Percentiles rank a stretch among this genome's conserved stretches.
These are phyloP conservation scores for Moricandia arvensis DNA, from an alignment of 345 rosid genomes.

Conservation along the genomic window DNA sequence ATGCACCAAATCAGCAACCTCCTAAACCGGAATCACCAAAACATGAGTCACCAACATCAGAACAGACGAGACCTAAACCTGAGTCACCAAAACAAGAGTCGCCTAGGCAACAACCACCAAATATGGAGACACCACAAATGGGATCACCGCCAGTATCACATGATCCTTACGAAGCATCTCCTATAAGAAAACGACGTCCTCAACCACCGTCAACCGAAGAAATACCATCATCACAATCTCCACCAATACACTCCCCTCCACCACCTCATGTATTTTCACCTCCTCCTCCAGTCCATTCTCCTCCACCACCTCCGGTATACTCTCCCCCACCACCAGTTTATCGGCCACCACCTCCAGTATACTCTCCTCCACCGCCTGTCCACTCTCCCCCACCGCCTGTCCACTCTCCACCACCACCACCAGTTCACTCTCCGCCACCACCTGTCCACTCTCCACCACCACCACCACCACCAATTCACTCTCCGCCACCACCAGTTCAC, in stretches of 20 bases:
- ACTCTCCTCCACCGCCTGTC: constrained; percentile 21
- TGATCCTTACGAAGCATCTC: constrained; percentile 33
- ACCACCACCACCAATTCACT: constrained; percentile 7
- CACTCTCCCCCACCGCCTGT: constrained; percentile 8
- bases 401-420: constrained; percentile 19
- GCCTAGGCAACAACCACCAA: constrained; percentile 19
- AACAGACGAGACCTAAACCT: not conserved
- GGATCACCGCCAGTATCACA: constrained; percentile 25
- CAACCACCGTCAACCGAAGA: constrained; percentile 27
- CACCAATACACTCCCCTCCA: constrained; percentile 15
- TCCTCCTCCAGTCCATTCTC: constrained; percentile 21
- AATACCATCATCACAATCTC: constrained; percentile 25
- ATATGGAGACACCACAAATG: constrained; percentile 22
- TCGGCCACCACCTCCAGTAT: constrained; percentile 4
- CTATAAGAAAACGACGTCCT: constrained; percentile 27
- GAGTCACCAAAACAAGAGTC: constrained; percentile 27
- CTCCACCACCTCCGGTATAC: constrained; percentile 20
- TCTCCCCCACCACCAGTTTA: constrained; percentile 15
- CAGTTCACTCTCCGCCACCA: constrained; percentile 9
- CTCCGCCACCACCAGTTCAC: constrained; percentile 20
- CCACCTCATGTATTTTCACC: constrained; percentile 14
- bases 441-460: constrained; percentile 16
- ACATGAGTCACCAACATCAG: not conserved
- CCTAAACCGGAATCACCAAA: constrained; percentile 19
- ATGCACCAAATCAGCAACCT: constrained; percentile 5